Evolutionary conservation across 1,139 yeast genomes (phyloP), one percentile per base, ranked within the genome.

Genomic region (Zygoascus hellenicus): DNA sequence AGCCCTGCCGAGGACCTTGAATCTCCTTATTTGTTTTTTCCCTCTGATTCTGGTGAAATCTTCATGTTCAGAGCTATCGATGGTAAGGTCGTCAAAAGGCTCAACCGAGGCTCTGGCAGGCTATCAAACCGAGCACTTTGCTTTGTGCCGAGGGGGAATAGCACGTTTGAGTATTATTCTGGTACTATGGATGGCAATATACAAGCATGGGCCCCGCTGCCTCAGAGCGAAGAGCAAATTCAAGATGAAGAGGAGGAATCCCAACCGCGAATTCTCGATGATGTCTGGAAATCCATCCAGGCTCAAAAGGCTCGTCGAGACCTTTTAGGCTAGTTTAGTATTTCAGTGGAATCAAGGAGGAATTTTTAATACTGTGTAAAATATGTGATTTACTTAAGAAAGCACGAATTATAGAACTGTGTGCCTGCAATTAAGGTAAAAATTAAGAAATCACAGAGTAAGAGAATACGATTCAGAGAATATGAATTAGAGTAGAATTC

Each of bases 21-120:
- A 49, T 59, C 75, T 34, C 83, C 80, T 51, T 75, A 78, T 58
- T 63, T 86, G 38, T 68, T 87, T 61, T 80, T 79, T 56, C 88
- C 94, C 3, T 76, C 92, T 0, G 96, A 89, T 59, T 81, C 75
- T 51, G 94, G 95, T 3, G 95, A 88, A 56, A 66, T 89, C 0
- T 74, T 82, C 43, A 73, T 87, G 42, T 83, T 74, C 55, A 71
- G 86, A 22, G 71, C 80, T 0, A 64, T 72, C 3, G 83, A 81
- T 51, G 95, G 95, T 0, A 80, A 78, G 54, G 64, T 82, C 48
- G 74, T 80, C 10, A 68, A 75, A 4, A 62, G 89, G 45, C 60
- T 80, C 14, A 66, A 67, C 17, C 63, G 81, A 34, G 34, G 42
- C 5, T 34, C 33, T 13, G 65, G 67, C 1, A 50, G 55, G 16